Base-by-base conservation (phyloP, 257 asterid species). In the Coffea eugenioides region DNA sequence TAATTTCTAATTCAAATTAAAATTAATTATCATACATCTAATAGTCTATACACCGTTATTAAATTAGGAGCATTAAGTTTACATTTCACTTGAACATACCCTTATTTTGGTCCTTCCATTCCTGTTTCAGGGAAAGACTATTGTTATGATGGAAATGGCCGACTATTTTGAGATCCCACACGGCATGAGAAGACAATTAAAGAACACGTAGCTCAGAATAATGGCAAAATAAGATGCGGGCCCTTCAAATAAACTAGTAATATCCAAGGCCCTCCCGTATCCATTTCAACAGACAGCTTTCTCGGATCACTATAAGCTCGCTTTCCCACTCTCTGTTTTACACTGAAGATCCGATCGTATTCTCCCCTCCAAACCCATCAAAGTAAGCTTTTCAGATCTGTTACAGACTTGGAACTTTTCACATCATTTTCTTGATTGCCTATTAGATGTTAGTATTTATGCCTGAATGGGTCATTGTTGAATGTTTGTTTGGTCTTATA, bases 351-450 rank as follows among this genome's bases (percentile, higher is more conserved):
- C 46, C 11, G 71, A 67, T 67, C 71, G 23, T 2, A 67, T 76
- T 76, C 52, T 65, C 18, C 15, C 36, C 5, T 67, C 39, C 20
- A 75, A 67, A 7, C 77, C 57, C 27, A 73, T 43, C 36, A 25
- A 48, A 25, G 34, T 52, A 69, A 71, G 13, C 11, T 11, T 56
- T 57, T 66, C 80, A 79, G 59, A 67, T 78, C 82, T 76, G 65
- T 65, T 1, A 12, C 34, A 65, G 13, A 1, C 41, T 65, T 11
- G 20, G 27, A 25, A 11, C 12, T 13, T 65, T 27, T 27, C 13
- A 27, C 20, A 1, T 27, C 20, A 27, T 25, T 65, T 65, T 65
- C 41, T 27, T 27, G 8, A 12, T 27, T 65, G 9, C 69, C 39
- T 27, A 1, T 27, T 9, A 27, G 20, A 8, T 65, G 43, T 65